Base-by-base conservation (phyloP, 805 yeast genomes). In the Cyberlindnera maritima region DNA sequence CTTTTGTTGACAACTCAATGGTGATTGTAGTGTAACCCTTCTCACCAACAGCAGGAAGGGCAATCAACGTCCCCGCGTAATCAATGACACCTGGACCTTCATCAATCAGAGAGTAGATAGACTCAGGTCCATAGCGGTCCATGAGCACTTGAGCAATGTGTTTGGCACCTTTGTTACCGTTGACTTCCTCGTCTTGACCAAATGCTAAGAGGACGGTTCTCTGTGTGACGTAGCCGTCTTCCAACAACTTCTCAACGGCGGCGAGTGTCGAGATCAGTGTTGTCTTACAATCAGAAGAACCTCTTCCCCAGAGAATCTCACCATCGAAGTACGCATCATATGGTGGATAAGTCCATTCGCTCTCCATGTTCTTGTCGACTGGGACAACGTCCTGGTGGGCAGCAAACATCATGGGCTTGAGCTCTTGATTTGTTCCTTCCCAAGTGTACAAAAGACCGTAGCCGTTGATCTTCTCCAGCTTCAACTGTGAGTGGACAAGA, bases 311-410 rank as follows among this genome's bases (percentile, higher is more conserved):
- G 25, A 21, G 25, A 21, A 9, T 21, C 25, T 60, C 55, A 5
- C 88, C 89, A 56, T 88, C 95, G 57, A 69, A 85, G 56, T 74
- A 69, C 12, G 85, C 89, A 19, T 73, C 61, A 50, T 80, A 85
- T 3, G 96, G 95, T 7, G 81, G 81, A 57, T 77, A 72, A 1
- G 66, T 69, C 96, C 96, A 88, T 41, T 75, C 67, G 23, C 65
- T 69, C 36, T 72, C 63, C 1, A 89, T 80, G 18, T 72, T 77
- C n/a, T 62, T 59, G 58, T 80, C 85, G 4, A 85, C 85, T 0
- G 96, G 96, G 15, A 88, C 96, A 3, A 83, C 88, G 60, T 88
- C 96, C 61, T 83, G 88, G 62, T 88, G 96, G 2, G 94, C 91
- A 64, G 84, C 76, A 40, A 86, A 67, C 64, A 88, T 56, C 19